phyloP scores from a whole-genome alignment of 495 filamentous ascomycete species.

The Penicillium lividum region DNA sequence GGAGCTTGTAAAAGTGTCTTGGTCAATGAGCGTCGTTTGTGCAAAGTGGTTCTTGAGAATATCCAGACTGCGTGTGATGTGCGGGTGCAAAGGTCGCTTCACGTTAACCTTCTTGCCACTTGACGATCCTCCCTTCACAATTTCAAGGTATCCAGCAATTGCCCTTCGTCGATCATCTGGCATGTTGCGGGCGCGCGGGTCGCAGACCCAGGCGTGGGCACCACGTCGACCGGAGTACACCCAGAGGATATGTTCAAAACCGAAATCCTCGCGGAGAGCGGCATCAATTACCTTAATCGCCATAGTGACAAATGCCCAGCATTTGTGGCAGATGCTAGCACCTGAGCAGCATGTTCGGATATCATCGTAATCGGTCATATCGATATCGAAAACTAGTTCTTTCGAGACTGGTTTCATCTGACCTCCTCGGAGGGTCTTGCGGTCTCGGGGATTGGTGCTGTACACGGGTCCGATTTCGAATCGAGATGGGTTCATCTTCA shows the following conservation, averaged over 20 bases:
- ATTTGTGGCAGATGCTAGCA: slow-evolving; percentile 90
- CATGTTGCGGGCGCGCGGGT: slow-evolving; percentile 77
- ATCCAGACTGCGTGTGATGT: slow-evolving; percentile 81
- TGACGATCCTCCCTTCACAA: slow-evolving; percentile 78
- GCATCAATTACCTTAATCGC: slow-evolving; percentile 90
- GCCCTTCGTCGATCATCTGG: slow-evolving; percentile 81
- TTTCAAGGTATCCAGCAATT: slow-evolving; percentile 83
- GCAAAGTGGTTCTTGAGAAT: slow-evolving; percentile 79
- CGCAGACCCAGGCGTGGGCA: slow-evolving; percentile 98
- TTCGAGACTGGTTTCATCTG: slow-evolving; percentile 78
- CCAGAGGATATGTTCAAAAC: slow-evolving; percentile 95
- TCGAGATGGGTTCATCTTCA: slow-evolving; percentile 82
- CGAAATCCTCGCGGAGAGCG: slow-evolving; percentile 88
- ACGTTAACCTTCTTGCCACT: slow-evolving; percentile 87
- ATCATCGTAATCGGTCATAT: slow-evolving; percentile 97
- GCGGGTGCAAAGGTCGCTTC: slow-evolving; percentile 84
- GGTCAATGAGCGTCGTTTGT: slow-evolving; percentile 72
- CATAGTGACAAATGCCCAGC: slow-evolving; percentile 97
- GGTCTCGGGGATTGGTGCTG: slow-evolving; percentile 86
- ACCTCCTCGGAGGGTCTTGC: slow-evolving; percentile 70
- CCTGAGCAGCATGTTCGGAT: slow-evolving; percentile 93
- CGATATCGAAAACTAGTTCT: slow-evolving; percentile 97
- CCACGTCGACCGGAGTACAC: slow-evolving; percentile 96
- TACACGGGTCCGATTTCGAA: slow-evolving; percentile 99
- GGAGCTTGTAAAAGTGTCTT: slow-evolving; percentile 77